These are phyloP conservation scores for Wickerhamomyces queroliae DNA, from an alignment of 805 yeast species.

Conservation along the genomic window DNA sequence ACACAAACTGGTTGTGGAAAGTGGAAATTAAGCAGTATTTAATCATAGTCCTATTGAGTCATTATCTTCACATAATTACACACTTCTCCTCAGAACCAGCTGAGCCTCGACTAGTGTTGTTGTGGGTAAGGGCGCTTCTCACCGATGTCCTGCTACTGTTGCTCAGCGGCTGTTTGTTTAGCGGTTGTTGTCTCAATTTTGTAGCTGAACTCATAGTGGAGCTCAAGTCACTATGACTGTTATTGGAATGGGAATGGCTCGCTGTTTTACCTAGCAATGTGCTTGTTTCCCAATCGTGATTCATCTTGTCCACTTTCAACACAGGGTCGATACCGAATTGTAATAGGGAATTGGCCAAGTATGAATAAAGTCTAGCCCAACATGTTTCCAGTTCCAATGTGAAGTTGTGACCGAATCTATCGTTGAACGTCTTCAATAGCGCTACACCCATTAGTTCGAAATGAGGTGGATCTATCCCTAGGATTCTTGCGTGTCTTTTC, in stretches of 20 bases:
- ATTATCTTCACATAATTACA: neutral
- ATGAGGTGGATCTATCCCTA: slow-evolving; percentile 65
- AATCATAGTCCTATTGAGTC: too few species aligned
- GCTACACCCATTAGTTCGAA: slow-evolving; percentile 74
- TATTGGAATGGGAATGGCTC: slow-evolving; percentile 1
- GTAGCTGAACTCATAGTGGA: too few species aligned
- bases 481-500: slow-evolving; percentile 67
- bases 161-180: too few species aligned
- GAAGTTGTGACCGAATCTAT: slow-evolving; percentile 48
- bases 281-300: neutral
- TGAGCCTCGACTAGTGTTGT: neutral
- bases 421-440: slow-evolving; percentile 59
- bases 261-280: neutral
- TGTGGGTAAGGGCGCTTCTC: too few species aligned
- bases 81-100: slow-evolving; percentile 1
- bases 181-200: too few species aligned
- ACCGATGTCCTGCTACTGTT: too few species aligned
- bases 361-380: slow-evolving; percentile 68
- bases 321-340: slow-evolving; percentile 41
- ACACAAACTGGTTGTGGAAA: too few species aligned
- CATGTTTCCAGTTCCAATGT: slow-evolving; percentile 57
- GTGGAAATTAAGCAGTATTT: too few species aligned
- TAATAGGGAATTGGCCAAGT: slow-evolving; percentile 59
- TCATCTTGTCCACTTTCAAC: slow-evolving; percentile 25
- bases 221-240: neutral